Evolutionary conservation across 78 protist genomes (phyloP), one percentile per base, ranked within the genome.

Genomic region (Chrysochromulina tobinii): DNA sequence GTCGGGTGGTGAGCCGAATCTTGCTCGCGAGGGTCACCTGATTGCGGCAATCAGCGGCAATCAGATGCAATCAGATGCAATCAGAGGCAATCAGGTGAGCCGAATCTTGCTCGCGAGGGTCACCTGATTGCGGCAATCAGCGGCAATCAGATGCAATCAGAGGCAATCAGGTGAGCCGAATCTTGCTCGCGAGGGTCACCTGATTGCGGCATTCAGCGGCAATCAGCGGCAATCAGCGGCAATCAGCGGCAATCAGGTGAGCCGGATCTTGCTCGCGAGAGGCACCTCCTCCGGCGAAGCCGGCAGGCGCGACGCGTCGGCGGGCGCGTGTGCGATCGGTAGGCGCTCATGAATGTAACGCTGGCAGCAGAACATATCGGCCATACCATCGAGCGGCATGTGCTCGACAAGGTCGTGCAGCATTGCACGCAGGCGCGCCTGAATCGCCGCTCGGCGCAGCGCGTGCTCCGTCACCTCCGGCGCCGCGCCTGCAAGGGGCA

Each of bases 241-340:
- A 38, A 38, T 38, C 38, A 38, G 38, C 0, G 38, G 38, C 38
- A 38, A 38, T 38, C 38, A 38, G 38, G 38, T 38, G 38, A 38
- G 38, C 23, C 64, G 64, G 0, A 59, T 11, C 27, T 2, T 23
- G 20, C 8, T 59, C 3, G 18, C 66, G 66, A 2, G 48, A 23
- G 53, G 66, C 93, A 17, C 87, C 93, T 14, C 38, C 86, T 21
- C 53, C 64, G 86, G 20, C 11, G 79, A 88, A 92, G 11, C 92
- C 89, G 0, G 91, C 54, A 38, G 89, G 93, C 81, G 15, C 61
- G 68, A 57, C 57, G 61, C 69, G 59, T 90, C 94, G 6, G 50
- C 61, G 51, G 61, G 57, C 61, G 87, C 17, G 21, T 7, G 27
- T 20, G 3, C 5, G 12, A 64, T 27, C 1, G 58, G 58, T 20